phyloP scores from a whole-genome alignment of 352 stramenopile species.

The Phytophthora colocasiae region DNA sequence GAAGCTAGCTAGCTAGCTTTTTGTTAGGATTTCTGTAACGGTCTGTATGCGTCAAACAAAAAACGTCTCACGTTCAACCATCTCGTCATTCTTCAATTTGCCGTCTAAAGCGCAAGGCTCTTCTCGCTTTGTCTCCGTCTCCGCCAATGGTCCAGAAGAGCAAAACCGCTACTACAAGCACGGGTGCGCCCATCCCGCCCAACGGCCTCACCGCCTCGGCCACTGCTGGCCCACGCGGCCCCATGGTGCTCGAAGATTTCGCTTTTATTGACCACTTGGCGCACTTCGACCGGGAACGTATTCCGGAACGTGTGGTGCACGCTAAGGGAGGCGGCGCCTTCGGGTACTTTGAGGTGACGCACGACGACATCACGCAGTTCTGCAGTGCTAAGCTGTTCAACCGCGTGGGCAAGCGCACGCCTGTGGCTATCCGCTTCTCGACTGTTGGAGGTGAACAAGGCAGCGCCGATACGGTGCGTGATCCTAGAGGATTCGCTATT shows the following conservation, averaged over 20 bases:
- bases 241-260: slow-evolving; percentile 86
- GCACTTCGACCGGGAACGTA: slow-evolving; percentile 94
- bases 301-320: slow-evolving; percentile 93
- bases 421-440: slow-evolving; percentile 87
- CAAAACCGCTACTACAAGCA: slow-evolving; percentile 56
- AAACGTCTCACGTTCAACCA: slow-evolving; percentile 8
- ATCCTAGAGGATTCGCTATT: slow-evolving; percentile 91
- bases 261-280: slow-evolving; percentile 89
- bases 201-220: slow-evolving; percentile 78
- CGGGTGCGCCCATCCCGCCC: slow-evolving; percentile 64
- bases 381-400: slow-evolving; percentile 88
- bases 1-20: no score
- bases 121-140: not conserved
- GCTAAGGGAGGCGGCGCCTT: slow-evolving; percentile 91
- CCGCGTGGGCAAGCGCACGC: slow-evolving; percentile 83
- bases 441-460: slow-evolving; percentile 85
- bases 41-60: slow-evolving; percentile 35
- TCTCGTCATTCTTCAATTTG: slow-evolving; percentile 34
- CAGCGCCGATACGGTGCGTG: slow-evolving; percentile 85
- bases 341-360: slow-evolving; percentile 92
- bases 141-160: slow-evolving; percentile 29
- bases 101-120: slow-evolving; percentile 9
- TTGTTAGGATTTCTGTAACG: no score
- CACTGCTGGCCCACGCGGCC: slow-evolving; percentile 65
- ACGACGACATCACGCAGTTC: slow-evolving; percentile 51